Conservation (phyloP, 129 eudicot species). For the Deinandra increscens region DNA sequence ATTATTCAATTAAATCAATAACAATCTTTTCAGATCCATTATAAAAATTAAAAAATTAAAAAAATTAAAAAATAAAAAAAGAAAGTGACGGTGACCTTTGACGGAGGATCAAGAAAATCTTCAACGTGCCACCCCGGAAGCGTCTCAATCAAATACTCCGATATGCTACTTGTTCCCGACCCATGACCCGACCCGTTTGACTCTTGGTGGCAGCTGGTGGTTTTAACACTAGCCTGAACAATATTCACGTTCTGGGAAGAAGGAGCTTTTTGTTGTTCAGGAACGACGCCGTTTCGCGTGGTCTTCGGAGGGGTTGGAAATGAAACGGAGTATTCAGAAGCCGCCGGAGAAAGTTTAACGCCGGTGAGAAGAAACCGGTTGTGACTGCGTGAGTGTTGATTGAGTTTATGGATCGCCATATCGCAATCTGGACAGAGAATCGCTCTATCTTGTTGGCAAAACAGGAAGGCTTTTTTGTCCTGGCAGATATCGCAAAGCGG, state of each 20-base stretch:
- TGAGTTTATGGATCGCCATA: conserved; percentile 63
- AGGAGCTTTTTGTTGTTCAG: conserved; percentile 14
- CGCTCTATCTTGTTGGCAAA: conserved; percentile 80
- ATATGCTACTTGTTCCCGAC: conserved; percentile 57
- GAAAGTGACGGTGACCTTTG: conserved; percentile 43
- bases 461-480: conserved; percentile 67
- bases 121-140: conserved; percentile 95
- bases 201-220: conserved; percentile 15
- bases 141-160: conserved; percentile 84
- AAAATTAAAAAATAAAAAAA: neutral
- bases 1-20: conserved; percentile 8
- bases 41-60: neutral
- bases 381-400: conserved; percentile 60
- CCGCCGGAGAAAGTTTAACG: conserved; percentile 54
- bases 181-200: conserved; percentile 36
- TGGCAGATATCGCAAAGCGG: conserved; percentile 73
- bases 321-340: conserved; percentile 37
- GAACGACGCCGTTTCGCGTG: conserved; percentile 26
- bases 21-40: neutral
- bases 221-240: conserved; percentile 21
- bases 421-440: conserved; percentile 75
- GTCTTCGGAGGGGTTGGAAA: too few species aligned
- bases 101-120: conserved; percentile 61
- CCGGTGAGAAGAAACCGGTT: conserved; percentile 74
- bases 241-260: conserved; percentile 18